phyloP scores from a whole-genome alignment of 352 stramenopile genomes.

The Phytophthora citrophthora region DNA sequence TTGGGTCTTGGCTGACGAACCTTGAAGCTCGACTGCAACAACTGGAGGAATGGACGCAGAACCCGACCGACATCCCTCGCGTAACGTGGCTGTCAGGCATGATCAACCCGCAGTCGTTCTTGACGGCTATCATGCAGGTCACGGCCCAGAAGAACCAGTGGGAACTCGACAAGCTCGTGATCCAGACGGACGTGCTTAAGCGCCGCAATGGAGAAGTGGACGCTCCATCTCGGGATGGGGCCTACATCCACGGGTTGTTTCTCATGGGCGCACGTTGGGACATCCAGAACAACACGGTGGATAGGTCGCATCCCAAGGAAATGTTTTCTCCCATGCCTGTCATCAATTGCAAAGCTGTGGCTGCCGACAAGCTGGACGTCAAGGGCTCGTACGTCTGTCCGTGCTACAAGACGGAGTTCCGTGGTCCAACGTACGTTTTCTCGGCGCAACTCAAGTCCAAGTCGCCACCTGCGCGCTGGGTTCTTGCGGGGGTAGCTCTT shows the following conservation, averaged over 20 bases:
- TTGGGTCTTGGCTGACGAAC: slow-evolving; percentile 95
- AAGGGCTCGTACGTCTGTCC: slow-evolving; percentile 96
- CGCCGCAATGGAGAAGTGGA: slow-evolving; percentile 92
- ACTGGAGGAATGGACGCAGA: slow-evolving; percentile 97
- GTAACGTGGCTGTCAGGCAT: slow-evolving; percentile 96
- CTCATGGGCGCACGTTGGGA: slow-evolving; percentile 98
- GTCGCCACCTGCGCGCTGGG: slow-evolving; percentile 92
- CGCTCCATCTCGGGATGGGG: slow-evolving; percentile 90
- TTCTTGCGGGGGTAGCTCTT: slow-evolving; percentile 95
- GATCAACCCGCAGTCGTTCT: slow-evolving; percentile 97
- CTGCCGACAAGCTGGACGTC: slow-evolving; percentile 94
- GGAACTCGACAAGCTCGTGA: slow-evolving; percentile 97
- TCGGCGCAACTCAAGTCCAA: slow-evolving; percentile 98
- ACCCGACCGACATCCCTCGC: slow-evolving; percentile 95
- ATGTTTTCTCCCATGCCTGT: slow-evolving; percentile 98
- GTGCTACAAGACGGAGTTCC: slow-evolving; percentile 97
- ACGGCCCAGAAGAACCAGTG: slow-evolving; percentile 97
- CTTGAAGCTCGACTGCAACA: slow-evolving; percentile 92
- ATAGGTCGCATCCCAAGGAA: slow-evolving; percentile 96
- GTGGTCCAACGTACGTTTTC: slow-evolving; percentile 97
- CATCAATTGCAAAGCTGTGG: slow-evolving; percentile 97
- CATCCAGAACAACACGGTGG: slow-evolving; percentile 90
- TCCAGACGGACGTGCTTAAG: slow-evolving; percentile 97
- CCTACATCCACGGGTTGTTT: slow-evolving; percentile 94
- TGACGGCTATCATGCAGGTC: slow-evolving; percentile 98